Evolutionary conservation across 1,139 yeast species (phyloP).

Genomic region (Eremothecium gossypii): DNA sequence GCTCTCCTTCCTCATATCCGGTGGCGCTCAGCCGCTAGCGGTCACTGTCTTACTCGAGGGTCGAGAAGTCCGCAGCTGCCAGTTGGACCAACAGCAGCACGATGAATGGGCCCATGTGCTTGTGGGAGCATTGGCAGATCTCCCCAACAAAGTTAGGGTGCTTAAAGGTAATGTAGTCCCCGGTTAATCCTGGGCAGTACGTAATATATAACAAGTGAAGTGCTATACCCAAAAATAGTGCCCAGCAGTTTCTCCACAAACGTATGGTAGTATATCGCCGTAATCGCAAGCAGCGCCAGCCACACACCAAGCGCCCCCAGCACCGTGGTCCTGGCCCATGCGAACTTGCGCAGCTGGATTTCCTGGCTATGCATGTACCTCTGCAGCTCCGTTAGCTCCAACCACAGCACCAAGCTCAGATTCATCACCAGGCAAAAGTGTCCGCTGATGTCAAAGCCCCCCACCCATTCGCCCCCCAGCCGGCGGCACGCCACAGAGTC

Average conservation of each 20-base stretch:
- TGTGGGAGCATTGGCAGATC: constrained; percentile 14
- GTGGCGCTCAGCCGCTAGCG: not conserved
- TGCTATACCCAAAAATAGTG: constrained; percentile 36
- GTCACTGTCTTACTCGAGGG: not conserved
- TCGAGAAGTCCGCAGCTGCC: not conserved
- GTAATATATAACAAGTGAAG: constrained; percentile 34
- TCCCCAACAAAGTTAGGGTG: constrained; percentile 10
- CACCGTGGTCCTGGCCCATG: constrained; percentile 7
- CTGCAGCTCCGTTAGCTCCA: constrained; percentile 27
- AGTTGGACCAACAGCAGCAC: not conserved
- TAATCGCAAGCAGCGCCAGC: constrained; percentile 40
- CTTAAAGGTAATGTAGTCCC: constrained; percentile 10
- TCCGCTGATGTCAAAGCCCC: constrained; percentile 58
- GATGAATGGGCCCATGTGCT: constrained; percentile 5
- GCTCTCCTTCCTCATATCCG: constrained; percentile 13
- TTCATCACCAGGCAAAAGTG: constrained; percentile 48
- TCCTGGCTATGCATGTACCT: constrained; percentile 12
- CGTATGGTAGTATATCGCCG: constrained; percentile 58
- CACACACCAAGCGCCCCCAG: constrained; percentile 31
- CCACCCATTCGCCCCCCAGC: constrained; percentile 38
- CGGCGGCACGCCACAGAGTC: constrained; percentile 23
- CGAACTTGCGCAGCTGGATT: constrained; percentile 2
- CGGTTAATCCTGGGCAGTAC: constrained; percentile 17
- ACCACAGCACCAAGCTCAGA: constrained; percentile 38
- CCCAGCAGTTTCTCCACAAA: constrained; percentile 48